Conservation (phyloP, 495 filamentous ascomycete species). For the Talaromyces thailandensis region DNA sequence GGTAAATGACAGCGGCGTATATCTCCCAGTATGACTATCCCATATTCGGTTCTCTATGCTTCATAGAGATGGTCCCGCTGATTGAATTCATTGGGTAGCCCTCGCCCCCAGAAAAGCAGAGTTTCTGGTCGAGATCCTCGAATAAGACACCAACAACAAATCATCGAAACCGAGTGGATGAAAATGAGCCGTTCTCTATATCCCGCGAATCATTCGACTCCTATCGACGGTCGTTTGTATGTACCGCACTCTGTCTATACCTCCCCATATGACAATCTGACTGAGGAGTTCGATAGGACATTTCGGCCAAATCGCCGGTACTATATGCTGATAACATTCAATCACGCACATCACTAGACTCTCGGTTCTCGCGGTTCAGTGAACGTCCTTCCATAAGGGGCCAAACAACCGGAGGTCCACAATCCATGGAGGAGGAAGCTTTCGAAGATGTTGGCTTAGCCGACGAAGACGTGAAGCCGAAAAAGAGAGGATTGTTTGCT, state of each 20-base stretch:
- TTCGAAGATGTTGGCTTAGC: conserved; percentile 91
- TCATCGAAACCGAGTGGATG: conserved; percentile 59
- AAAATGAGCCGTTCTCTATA: conserved; percentile 92
- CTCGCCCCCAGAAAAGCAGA: conserved; percentile 78
- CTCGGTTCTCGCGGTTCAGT: conserved; percentile 46
- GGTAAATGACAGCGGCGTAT: conserved; percentile 93
- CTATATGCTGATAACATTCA: conserved; percentile 43
- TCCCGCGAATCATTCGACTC: conserved; percentile 97
- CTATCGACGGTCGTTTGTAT: conserved; percentile 90
- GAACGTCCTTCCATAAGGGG: conserved; percentile 43
- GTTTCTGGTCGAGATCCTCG: conserved; percentile 72
- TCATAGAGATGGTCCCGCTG: background rate
- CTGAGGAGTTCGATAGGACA: conserved; percentile 55
- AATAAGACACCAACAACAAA: conserved; percentile 59
- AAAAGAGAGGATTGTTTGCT: conserved; percentile 77
- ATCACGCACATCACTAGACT: conserved; percentile 74
- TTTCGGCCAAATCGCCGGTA: conserved; percentile 80
- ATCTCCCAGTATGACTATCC: conserved; percentile 65
- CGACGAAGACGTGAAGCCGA: conserved; percentile 59
- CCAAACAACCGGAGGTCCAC: conserved; percentile 39
- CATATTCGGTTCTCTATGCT: background rate
- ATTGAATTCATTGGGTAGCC: conserved; percentile 44
- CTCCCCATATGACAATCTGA: no score
- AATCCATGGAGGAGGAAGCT: conserved; percentile 58
- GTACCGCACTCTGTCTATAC: conserved; percentile 18